Base-by-base conservation (phyloP, 2,329 filamentous ascomycete species). In the Fusarium chaquense region DNA sequence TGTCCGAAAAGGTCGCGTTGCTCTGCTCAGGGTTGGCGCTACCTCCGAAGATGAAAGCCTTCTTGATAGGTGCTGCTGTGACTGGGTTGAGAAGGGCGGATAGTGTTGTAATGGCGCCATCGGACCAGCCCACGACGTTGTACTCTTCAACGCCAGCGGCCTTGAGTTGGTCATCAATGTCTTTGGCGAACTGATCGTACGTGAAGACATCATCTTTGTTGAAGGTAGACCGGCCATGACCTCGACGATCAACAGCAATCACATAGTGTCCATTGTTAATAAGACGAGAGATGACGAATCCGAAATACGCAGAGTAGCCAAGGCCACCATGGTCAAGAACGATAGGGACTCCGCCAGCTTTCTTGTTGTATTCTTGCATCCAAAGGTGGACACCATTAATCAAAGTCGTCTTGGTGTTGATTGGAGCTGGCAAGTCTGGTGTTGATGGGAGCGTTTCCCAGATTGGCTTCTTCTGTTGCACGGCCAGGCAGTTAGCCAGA, bases 231-330 rank as follows among this genome's bases (percentile, higher is more conserved):
- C 81, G 79, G 26, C 81, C 81, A 58, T 83, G 81, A 28, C 81
- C 81, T 43, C 81, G 79, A 38, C 79, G 78, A 62, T 82, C 81
- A 30, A 82, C 67, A 12, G 80, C 80, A 38, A 82, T 80, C 16
- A 82, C 77, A 46, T 80, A 78, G 73, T 79, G 73, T 6, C 75
- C 76, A 8, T 77, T 72, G 24, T 68, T 62, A 30, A 81, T 61
- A 8, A 80, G 75, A 12, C 73, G 71, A 16, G 70, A 69, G 66
- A 82, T 81, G 46, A 82, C 80, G 47, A 76, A 66, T 54, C 76
- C 80, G 46, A 81, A 82, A 62, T 82, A 82, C 13, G 79, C 79
- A 13, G 79, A 82, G 72, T 81, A 81, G 26, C 80, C 80, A 30
- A 83, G 77, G 26, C 81, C 81, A 33, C 80, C 80, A 66, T 81